Conservation (phyloP, 2,329 filamentous ascomycete genomes). For the Colletotrichum endophyticum region DNA sequence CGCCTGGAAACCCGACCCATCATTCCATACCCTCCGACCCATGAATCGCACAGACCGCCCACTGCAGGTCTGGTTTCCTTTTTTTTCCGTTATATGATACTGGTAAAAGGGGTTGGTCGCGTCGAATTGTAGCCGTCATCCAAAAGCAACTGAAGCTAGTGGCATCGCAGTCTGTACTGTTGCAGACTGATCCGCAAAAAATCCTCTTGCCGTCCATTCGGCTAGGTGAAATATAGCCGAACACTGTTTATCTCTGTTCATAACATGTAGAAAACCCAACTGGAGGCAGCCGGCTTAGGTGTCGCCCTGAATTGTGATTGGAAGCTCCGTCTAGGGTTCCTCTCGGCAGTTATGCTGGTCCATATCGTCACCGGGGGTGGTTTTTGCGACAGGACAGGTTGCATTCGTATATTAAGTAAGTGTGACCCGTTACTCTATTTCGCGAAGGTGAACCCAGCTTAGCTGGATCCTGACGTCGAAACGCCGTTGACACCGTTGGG, state of each 20-base stretch:
- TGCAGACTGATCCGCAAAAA: neutral
- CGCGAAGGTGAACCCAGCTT: neutral
- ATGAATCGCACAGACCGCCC: neutral
- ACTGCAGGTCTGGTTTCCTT: neutral
- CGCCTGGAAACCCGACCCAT: neutral
- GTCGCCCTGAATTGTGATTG: neutral
- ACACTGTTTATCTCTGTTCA: neutral
- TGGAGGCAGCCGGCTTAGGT: neutral
- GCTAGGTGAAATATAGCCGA: neutral
- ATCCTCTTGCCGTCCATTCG: neutral
- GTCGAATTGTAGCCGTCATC: neutral
- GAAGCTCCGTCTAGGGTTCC: neutral
- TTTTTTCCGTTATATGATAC: neutral
- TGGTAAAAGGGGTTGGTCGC: neutral
- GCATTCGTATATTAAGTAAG: slow-evolving; percentile 11
- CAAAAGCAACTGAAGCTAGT: neutral
- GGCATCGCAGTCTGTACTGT: neutral
- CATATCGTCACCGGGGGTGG: neutral
- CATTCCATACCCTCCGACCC: neutral
- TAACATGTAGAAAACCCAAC: neutral
- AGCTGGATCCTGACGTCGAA: slow-evolving; percentile 4
- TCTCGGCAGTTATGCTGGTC: neutral
- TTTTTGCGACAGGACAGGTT: neutral
- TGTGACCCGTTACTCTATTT: slow-evolving; percentile 12
- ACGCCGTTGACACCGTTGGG: slow-evolving; percentile 16